Evolutionary conservation across 2,329 filamentous ascomycete genomes (phyloP).

Genomic region (Fusarium napiforme): DNA sequence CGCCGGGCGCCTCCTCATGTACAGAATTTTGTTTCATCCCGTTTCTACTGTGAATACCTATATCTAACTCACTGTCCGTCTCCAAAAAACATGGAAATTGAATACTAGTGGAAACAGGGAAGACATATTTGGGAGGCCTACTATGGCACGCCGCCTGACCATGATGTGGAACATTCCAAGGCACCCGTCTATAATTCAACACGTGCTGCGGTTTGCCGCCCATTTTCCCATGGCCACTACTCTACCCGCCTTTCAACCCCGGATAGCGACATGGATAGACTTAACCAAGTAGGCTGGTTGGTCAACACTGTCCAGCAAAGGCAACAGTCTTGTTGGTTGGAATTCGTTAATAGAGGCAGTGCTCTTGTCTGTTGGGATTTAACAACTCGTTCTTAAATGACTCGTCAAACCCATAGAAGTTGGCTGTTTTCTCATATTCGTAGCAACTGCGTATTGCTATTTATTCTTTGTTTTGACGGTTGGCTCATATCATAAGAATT

Average conservation of each 20-base stretch:
- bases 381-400: neutral
- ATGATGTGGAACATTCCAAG: neutral
- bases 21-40: too few species aligned
- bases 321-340: constrained; percentile 4
- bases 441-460: neutral
- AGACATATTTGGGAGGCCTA: neutral
- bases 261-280: constrained; percentile 1
- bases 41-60: neutral
- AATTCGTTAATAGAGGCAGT: constrained; percentile 12
- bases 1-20: neutral
- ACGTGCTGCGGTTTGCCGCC: constrained; percentile 21
- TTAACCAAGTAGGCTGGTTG: neutral
- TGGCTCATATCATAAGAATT: neutral
- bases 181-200: neutral
- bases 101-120: neutral
- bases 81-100: neutral
- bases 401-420: neutral
- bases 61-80: rapidly evolving
- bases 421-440: neutral
- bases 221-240: neutral
- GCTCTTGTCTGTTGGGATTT: neutral
- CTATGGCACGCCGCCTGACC: neutral
- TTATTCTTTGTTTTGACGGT: neutral
- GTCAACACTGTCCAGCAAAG: neutral
- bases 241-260: constrained; percentile 20